Conservation (phyloP, 106 monocot genomes). For the Ottelia alismoides region DNA sequence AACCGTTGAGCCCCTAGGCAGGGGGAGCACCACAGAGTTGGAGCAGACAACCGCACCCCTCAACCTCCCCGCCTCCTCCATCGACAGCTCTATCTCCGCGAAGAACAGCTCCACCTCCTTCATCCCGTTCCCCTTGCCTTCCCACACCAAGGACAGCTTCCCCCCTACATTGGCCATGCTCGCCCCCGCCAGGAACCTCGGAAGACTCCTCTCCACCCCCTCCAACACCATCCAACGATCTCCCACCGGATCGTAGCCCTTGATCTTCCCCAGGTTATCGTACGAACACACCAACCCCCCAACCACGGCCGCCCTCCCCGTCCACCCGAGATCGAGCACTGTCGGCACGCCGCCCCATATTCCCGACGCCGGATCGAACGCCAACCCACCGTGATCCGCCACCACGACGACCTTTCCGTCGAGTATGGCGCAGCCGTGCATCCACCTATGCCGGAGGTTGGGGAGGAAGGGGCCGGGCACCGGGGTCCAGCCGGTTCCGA, state of each 20-base stretch:
- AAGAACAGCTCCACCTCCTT: conserved; percentile 32
- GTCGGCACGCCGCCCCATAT: conserved; percentile 42
- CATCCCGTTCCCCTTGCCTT: conserved; percentile 16
- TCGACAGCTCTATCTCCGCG: conserved; percentile 35
- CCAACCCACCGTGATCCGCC: conserved; percentile 66
- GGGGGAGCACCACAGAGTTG: conserved; percentile 13
- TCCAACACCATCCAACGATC: conserved; percentile 50
- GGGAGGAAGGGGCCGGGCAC: conserved; percentile 48
- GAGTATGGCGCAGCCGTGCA: conserved; percentile 63
- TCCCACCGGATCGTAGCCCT: conserved; percentile 36
- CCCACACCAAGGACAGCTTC: conserved; percentile 59
- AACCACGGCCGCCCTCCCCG: conserved; percentile 56
- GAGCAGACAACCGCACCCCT: conserved; percentile 29
- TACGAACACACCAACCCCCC: conserved; percentile 60
- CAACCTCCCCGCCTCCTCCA: conserved; percentile 13
- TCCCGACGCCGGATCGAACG: conserved; percentile 30
- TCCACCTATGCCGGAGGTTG: conserved; percentile 57
- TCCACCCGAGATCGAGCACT: conserved; percentile 60
- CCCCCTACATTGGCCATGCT: conserved; percentile 41
- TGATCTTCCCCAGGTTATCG: conserved; percentile 63
- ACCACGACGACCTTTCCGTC: conserved; percentile 57
- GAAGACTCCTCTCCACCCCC: conserved; percentile 43
- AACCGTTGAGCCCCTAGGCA: conserved; percentile 30
- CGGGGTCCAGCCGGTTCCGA: conserved; percentile 15
- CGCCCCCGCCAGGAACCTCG: conserved; percentile 54